phyloP scores from a whole-genome alignment of 768 basidiomycete species.

The Lactifluus subvellereus region DNA sequence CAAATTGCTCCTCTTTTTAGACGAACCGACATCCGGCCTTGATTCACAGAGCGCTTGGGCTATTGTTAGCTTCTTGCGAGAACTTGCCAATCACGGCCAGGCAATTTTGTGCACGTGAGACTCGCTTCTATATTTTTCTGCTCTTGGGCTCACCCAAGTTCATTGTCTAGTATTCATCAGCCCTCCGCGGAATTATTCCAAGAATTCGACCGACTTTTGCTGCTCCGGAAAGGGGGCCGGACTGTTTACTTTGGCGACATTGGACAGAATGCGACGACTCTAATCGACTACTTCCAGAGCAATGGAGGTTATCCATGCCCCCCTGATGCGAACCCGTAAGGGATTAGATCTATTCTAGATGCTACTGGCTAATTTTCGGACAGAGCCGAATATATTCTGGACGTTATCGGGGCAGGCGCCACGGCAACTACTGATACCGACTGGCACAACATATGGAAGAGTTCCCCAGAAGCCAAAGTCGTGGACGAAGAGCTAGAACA shows the following conservation, averaged over 20 bases:
- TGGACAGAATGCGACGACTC: conserved; percentile 50
- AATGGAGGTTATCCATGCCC: conserved; percentile 62
- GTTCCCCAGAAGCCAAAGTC: conserved; percentile 36
- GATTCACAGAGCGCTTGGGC: conserved; percentile 87
- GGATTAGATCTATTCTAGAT: neutral
- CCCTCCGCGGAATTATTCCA: conserved; percentile 84
- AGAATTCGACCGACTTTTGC: conserved; percentile 71
- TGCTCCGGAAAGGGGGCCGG: conserved; percentile 72
- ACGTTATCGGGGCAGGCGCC: conserved; percentile 53
- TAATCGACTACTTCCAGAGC: conserved; percentile 73
- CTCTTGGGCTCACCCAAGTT: neutral
- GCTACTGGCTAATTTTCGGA: neutral
- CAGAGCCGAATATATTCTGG: conserved; percentile 45
- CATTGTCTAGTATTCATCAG: conserved; percentile 38
- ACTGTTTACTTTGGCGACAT: conserved; percentile 65
- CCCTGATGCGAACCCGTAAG: conserved; percentile 60
- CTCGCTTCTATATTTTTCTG: conserved; percentile 4
- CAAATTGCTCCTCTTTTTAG: conserved; percentile 74
- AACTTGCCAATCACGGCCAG: conserved; percentile 75
- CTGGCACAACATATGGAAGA: conserved; percentile 47
- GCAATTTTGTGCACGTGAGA: conserved; percentile 84
- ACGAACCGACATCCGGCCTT: conserved; percentile 83
- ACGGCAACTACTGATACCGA: conserved; percentile 39
- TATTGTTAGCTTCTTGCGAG: conserved; percentile 66
- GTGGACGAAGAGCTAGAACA: conserved; percentile 40